These are phyloP conservation scores for Pseudogymnoascus sp. DNA, from an alignment of 2,329 filamentous ascomycete genomes.

Conservation along the genomic window DNA sequence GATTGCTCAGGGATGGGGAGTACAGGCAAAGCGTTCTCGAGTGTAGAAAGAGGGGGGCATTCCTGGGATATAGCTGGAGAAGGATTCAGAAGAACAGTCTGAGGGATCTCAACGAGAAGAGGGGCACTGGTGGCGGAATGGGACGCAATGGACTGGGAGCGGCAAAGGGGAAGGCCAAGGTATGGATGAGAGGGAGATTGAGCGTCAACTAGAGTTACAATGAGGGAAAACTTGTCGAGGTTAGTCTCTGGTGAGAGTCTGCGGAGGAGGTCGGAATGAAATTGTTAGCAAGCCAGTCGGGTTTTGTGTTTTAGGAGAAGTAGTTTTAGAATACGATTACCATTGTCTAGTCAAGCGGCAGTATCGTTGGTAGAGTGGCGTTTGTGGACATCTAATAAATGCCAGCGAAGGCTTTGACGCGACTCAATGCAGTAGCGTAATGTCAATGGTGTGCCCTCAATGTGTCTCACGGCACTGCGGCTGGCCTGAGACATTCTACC, in stretches of 20 bases:
- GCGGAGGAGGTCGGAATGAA: neutral
- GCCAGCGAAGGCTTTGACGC: neutral
- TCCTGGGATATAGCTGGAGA: conserved; percentile 84
- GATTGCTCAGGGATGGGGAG: conserved; percentile 66
- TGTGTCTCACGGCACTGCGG: neutral
- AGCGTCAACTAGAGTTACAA: neutral
- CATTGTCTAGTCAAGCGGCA: neutral
- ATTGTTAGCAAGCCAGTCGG: neutral
- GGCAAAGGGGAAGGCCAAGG: conserved; percentile 1
- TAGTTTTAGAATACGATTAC: neutral
- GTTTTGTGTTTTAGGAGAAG: neutral
- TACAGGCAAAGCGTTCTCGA: conserved; percentile 65
- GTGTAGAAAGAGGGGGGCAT: conserved; percentile 74
- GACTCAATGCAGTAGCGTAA: neutral
- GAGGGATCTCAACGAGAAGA: neutral
- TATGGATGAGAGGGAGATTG: conserved; percentile 10
- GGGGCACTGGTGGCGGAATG: neutral
- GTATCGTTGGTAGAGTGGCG: neutral
- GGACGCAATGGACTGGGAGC: neutral
- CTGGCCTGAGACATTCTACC: neutral
- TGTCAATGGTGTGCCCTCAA: neutral
- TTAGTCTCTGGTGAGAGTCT: neutral
- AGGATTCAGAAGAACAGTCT: conserved; percentile 32
- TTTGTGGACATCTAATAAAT: neutral
- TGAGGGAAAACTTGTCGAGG: neutral